Conservation (phyloP, 2,329 filamentous ascomycete genomes). For the Sarocladium oryzae region DNA sequence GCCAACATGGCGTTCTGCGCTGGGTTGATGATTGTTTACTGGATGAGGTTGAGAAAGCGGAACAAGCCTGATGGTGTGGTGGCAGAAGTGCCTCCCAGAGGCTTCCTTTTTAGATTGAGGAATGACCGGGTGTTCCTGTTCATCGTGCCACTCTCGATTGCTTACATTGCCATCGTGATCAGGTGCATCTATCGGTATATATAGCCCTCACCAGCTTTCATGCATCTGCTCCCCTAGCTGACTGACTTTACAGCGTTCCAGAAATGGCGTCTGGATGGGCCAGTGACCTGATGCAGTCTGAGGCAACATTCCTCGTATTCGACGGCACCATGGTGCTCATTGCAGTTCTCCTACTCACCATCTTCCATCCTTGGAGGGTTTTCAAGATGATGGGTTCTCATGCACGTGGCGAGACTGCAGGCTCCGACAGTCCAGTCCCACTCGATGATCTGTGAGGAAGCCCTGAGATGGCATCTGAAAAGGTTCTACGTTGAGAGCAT, state of each 20-base stretch:
- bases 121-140: constrained; percentile 10
- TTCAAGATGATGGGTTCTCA: constrained; percentile 45
- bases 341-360: constrained; percentile 41
- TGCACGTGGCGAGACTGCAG: neutral
- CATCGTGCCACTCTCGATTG: constrained; percentile 9
- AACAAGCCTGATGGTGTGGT: constrained; percentile 1
- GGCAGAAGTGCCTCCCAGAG: neutral
- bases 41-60: neutral
- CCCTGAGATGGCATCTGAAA: neutral
- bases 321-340: constrained; percentile 40
- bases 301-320: constrained; percentile 14
- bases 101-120: neutral
- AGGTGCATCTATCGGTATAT: constrained; percentile 14
- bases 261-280: constrained; percentile 14
- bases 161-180: constrained; percentile 12
- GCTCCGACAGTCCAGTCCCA: neutral
- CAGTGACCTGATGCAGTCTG: constrained; percentile 14
- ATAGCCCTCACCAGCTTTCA: too few species aligned
- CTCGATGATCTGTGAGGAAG: neutral
- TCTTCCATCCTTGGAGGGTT: constrained; percentile 46
- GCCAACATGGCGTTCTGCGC: constrained; percentile 20
- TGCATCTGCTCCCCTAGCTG: too few species aligned
- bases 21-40: constrained; percentile 12
- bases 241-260: constrained; percentile 8
- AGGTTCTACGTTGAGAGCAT: neutral